A percentile compares a stretch with the other conserved stretches of the same genome.
Conservation (phyloP, 257 asterid genomes). For the Sherardia arvensis region DNA sequence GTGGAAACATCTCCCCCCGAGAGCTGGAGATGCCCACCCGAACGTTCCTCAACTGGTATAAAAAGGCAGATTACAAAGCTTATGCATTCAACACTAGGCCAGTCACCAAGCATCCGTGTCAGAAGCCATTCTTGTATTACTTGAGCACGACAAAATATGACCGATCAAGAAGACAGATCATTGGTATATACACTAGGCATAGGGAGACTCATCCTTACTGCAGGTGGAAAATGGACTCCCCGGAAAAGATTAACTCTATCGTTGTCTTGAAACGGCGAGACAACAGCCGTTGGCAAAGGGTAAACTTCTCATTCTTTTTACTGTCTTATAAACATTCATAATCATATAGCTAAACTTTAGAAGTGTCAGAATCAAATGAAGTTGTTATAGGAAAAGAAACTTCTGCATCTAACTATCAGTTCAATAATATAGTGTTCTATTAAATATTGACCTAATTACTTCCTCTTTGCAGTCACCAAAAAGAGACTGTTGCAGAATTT, state of each 20-base stretch:
- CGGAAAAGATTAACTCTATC: slow-evolving; percentile 36
- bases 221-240: slow-evolving; percentile 52
- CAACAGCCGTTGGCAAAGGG: slow-evolving; percentile 57
- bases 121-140: slow-evolving; percentile 66
- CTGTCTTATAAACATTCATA: too few relatives aligned
- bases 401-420: not conserved
- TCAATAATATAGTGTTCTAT: not conserved
- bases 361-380: too few relatives aligned
- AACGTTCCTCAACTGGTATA: slow-evolving; percentile 74
- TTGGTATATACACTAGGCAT: slow-evolving; percentile 49
- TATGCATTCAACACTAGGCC: slow-evolving; percentile 90
- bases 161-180: slow-evolving; percentile 35
- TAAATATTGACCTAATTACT: not conserved
- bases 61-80: slow-evolving; percentile 67
- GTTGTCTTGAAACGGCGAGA: slow-evolving; percentile 62
- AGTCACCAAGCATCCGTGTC: slow-evolving; percentile 74
- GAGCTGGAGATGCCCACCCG: slow-evolving; percentile 79
- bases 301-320: slow-evolving; percentile 4
- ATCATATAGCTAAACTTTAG: too few relatives aligned
- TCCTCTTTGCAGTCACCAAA: slow-evolving; percentile 39
- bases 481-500: slow-evolving; percentile 79
- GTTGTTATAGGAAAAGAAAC: too few relatives aligned
- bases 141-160: slow-evolving; percentile 46
- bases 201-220: slow-evolving; percentile 49
- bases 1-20: slow-evolving; percentile 66